Base-by-base conservation (phyloP, 2,329 filamentous ascomycete species). In the Neofusicoccum parvum region DNA sequence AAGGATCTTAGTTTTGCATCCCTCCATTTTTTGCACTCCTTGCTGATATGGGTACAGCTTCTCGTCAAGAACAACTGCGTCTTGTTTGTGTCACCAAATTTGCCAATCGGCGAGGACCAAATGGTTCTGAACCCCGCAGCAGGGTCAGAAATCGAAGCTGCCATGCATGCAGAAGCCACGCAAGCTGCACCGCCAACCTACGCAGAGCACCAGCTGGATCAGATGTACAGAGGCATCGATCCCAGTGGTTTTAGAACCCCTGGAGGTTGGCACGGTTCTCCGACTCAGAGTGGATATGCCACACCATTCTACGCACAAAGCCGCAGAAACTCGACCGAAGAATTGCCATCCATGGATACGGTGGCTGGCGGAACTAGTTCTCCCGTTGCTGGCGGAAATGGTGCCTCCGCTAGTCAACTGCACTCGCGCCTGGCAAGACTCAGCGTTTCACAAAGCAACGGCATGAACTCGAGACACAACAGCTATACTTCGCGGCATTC, bases 61-160 rank as follows among this genome's bases (percentile, higher is more conserved):
- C 90, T 94, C 62, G 94, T 94, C 53, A 95, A 93, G 48, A 87
- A 98, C 37, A 94, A 95, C 1, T 87, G 98, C 15, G 92, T 92
- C 64, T 89, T 99, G 45, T 97, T 97, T 79, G 97, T 98, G 70
- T 99, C 95, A 5, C 94, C 95, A 0, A 95, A 95, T 73, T 88
- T 97, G 72, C 90, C 92, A 0, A 87, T 97, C 43, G 92, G 95
- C 72, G 92, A 96, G 62, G 87, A 94, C 67, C 95, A 96, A 71
- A 67, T 72, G 2, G 73, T 78, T 66, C 69, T 72, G 27, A 37
- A 43, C 20, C 67, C 74, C 0, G 72, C 77, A 66, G 70, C 73
- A 20, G 65, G 54, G 3, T 45, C 53, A 3, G 32, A 41, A 14
- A 49, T 67, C 6, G 58, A 56, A 49, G 48, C 79, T 39, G 75